phyloP scores from a whole-genome alignment of 1,284 basidiomycete genomes.

The Golubevia pallescens region DNA sequence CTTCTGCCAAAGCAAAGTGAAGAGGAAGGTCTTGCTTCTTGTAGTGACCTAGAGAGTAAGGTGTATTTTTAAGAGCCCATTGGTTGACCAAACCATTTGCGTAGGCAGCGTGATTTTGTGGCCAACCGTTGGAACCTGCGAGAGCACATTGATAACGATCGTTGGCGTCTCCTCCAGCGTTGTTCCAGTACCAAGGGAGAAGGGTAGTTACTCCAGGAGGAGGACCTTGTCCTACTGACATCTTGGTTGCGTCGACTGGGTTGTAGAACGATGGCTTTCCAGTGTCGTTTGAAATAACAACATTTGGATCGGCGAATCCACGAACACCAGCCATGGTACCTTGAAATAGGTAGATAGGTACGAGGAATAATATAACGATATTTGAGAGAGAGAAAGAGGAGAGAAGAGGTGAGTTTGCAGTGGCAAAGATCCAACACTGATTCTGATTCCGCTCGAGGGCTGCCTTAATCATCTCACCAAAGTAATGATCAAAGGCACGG shows the following conservation, averaged over 20 bases:
- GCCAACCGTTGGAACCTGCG: slow-evolving; percentile 43
- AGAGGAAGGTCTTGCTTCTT: slow-evolving; percentile 38
- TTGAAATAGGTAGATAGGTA: no score
- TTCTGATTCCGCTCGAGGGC: no score
- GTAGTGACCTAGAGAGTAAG: slow-evolving; percentile 43
- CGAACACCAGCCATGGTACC: slow-evolving; percentile 43
- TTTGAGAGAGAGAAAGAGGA: no score
- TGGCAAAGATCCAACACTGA: no score
- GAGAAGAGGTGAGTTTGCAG: no score
- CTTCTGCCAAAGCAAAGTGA: slow-evolving; percentile 42
- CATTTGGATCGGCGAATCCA: slow-evolving; percentile 52
- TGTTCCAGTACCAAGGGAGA: slow-evolving; percentile 43
- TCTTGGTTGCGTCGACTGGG: slow-evolving; percentile 11
- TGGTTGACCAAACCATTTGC: slow-evolving; percentile 37
- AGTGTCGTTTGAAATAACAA: slow-evolving; percentile 35
- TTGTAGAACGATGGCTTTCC: slow-evolving; percentile 31
- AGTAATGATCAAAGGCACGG: slow-evolving; percentile 56
- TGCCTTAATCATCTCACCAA: no score
- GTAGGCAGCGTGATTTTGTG: slow-evolving; percentile 43
- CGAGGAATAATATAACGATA: no score
- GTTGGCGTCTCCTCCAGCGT: slow-evolving; percentile 33
- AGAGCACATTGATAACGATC: slow-evolving; percentile 41
- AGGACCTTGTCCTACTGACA: slow-evolving; percentile 7
- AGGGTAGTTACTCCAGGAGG: slow-evolving; percentile 24
- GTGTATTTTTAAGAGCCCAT: slow-evolving; percentile 39